Evolutionary conservation across 495 filamentous ascomycete genomes (phyloP).

Genomic region (Opeltia flavorubescens): DNA sequence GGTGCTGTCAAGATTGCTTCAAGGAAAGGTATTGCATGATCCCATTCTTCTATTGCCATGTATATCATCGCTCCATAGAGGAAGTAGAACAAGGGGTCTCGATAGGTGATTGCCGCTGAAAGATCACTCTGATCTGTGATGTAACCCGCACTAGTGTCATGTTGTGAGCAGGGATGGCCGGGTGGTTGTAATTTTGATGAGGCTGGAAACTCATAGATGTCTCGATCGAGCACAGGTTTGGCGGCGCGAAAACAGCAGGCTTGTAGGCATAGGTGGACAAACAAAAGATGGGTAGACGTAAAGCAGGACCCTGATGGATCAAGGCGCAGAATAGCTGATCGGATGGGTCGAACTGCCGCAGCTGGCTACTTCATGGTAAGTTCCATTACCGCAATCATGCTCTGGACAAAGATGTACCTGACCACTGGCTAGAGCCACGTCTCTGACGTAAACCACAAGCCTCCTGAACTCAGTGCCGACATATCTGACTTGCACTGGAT

Average conservation of each 20-base stretch:
- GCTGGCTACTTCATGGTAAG: slow-evolving; percentile 31
- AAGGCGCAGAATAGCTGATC: slow-evolving; percentile 54
- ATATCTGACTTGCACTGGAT: slow-evolving; percentile 47
- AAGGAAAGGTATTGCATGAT: slow-evolving; percentile 54
- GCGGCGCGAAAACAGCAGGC: slow-evolving; percentile 37
- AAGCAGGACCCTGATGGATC: slow-evolving; percentile 58
- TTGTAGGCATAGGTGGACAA: slow-evolving; percentile 46
- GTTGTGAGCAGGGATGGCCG: slow-evolving; percentile 17
- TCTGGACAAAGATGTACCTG: slow-evolving; percentile 24
- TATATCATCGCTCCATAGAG: slow-evolving; percentile 66
- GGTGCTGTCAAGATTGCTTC: slow-evolving; percentile 56
- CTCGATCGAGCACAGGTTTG: slow-evolving; percentile 53
- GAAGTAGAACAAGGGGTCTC: slow-evolving; percentile 62
- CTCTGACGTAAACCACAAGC: slow-evolving; percentile 34
- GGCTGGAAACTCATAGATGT: slow-evolving; percentile 24
- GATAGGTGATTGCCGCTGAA: slow-evolving; percentile 38
- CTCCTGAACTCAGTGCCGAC: slow-evolving; percentile 36
- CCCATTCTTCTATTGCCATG: slow-evolving; percentile 57
- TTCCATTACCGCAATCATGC: background rate
- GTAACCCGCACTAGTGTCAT: slow-evolving; percentile 29
- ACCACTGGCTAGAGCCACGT: slow-evolving; percentile 24
- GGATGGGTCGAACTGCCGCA: slow-evolving; percentile 43
- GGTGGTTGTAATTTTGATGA: slow-evolving; percentile 8
- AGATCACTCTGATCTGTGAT: slow-evolving; percentile 45
- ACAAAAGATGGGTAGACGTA: slow-evolving; percentile 48